Percentiles rank a stretch among this genome's conserved stretches.
Conservation (phyloP, 176 grass and related monocot species). For the Pontederia crassipes region DNA sequence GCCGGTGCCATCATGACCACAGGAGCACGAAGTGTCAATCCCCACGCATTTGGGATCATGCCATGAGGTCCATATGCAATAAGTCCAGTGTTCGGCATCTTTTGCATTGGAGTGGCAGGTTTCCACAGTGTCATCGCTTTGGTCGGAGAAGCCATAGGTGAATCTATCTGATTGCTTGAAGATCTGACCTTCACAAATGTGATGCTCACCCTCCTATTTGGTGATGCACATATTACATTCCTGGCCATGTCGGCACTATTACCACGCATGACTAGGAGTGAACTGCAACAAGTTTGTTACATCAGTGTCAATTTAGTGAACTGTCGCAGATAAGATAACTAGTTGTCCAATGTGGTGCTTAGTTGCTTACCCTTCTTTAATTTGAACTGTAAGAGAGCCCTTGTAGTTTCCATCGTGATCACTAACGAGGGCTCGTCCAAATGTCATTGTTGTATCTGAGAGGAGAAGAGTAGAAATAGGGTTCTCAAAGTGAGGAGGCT, state of each 20-base stretch:
- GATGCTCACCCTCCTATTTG: conserved; percentile 74
- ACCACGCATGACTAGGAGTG: conserved; percentile 90
- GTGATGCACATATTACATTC: conserved; percentile 77
- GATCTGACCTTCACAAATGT: conserved; percentile 68
- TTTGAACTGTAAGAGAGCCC: conserved; percentile 62
- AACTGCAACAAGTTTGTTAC: conserved; percentile 30
- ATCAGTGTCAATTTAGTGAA: conserved; percentile 8
- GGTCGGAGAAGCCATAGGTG: background rate
- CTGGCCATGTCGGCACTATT: conserved; percentile 95
- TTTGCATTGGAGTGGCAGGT: background rate
- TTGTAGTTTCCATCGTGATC: conserved; percentile 96
- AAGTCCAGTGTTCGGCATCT: background rate
- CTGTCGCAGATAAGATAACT: background rate
- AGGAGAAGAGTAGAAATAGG: conserved; percentile 91
- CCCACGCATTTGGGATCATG: conserved; percentile 48
- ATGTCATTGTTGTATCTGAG: conserved; percentile 76
- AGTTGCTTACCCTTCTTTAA: conserved; percentile 74
- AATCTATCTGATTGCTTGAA: conserved; percentile 18
- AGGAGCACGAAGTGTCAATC: conserved; percentile 57
- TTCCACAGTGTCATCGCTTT: conserved; percentile 7
- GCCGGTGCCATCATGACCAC: conserved; percentile 56
- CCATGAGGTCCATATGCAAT: background rate
- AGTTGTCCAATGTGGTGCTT: background rate
- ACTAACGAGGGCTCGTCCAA: conserved; percentile 77
- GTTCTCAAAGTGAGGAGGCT: conserved; percentile 95